These are phyloP conservation scores for Mortierella sp. DNA, from an alignment of 371 early-diverging fungal genomes.

Conservation along the genomic window DNA sequence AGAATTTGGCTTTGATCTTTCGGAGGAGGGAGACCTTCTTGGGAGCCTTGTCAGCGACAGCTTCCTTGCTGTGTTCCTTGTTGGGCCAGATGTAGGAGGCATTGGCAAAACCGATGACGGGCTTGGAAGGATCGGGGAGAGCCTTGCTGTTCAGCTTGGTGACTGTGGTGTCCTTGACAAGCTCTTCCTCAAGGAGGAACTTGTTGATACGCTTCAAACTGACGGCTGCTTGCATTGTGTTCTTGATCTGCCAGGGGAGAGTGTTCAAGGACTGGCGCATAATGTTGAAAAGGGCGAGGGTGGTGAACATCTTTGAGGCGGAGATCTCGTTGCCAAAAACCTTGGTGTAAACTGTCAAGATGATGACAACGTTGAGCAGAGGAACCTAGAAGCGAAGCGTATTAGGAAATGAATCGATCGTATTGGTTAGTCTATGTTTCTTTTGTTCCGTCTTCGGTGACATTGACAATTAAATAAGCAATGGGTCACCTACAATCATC, in stretches of 20 bases:
- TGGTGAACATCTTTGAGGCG: slow-evolving; percentile 74
- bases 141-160: slow-evolving; percentile 41
- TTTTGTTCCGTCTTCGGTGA: not conserved
- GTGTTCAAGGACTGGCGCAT: slow-evolving; percentile 80
- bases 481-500: slow-evolving; percentile 37
- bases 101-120: slow-evolving; percentile 65
- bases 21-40: slow-evolving; percentile 32
- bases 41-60: slow-evolving; percentile 8
- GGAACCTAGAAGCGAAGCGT: slow-evolving; percentile 47
- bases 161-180: slow-evolving; percentile 58
- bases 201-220: slow-evolving; percentile 79
- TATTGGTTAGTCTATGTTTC: not conserved
- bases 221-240: slow-evolving; percentile 78
- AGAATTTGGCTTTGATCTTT: slow-evolving; percentile 37
- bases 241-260: slow-evolving; percentile 77
- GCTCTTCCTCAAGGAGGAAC: slow-evolving; percentile 80
- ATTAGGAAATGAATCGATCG: not conserved
- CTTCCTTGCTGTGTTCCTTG: slow-evolving; percentile 35
- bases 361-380: slow-evolving; percentile 67
- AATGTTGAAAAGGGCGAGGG: slow-evolving; percentile 74
- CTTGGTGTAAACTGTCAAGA: slow-evolving; percentile 68
- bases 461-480: not conserved
- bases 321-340: slow-evolving; percentile 66
- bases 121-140: not conserved
- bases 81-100: slow-evolving; percentile 69